phyloP scores from a whole-genome alignment of 805 yeast species.

The Starmerella cellae region DNA sequence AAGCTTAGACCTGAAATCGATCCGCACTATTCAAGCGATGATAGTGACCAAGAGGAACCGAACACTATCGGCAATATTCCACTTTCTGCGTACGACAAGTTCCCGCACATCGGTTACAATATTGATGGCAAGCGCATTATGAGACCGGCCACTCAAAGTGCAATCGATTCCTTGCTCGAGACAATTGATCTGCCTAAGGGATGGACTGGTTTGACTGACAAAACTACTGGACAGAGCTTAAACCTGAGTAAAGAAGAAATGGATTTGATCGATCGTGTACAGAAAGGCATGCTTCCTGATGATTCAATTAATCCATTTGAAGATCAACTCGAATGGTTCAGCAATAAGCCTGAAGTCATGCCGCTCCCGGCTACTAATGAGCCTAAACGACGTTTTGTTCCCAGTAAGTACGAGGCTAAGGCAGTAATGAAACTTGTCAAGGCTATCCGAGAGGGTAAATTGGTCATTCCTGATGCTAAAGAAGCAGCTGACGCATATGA shows the following conservation, averaged over 20 bases:
- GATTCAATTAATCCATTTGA: conserved; percentile 77
- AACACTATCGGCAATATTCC: conserved; percentile 95
- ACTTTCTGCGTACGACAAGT: conserved; percentile 82
- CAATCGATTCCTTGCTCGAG: conserved; percentile 79
- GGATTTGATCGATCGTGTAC: conserved; percentile 75
- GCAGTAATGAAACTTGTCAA: conserved; percentile 89
- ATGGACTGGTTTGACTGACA: conserved; percentile 93
- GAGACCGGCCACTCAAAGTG: conserved; percentile 97
- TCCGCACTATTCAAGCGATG: conserved; percentile 92
- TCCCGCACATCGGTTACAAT: conserved; percentile 94
- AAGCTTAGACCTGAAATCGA: conserved; percentile 76
- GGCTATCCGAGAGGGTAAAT: conserved; percentile 93
- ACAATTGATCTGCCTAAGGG: conserved; percentile 92
- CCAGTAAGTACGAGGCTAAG: conserved; percentile 93
- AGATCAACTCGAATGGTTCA: conserved; percentile 92
- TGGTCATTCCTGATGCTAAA: conserved; percentile 60
- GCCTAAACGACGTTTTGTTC: conserved; percentile 93
- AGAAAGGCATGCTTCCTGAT: conserved; percentile 70
- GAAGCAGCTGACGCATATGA: conserved; percentile 39
- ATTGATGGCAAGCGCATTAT: conserved; percentile 95
- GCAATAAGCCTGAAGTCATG: conserved; percentile 62
- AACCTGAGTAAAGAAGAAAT: conserved; percentile 78
- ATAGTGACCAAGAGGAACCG: conserved; percentile 62
- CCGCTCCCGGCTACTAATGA: conserved; percentile 91
- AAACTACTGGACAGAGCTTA: conserved; percentile 71